These are phyloP conservation scores for Tetrahymena elliotti DNA, from an alignment of 73 alveolate species.

Conservation along the genomic window DNA sequence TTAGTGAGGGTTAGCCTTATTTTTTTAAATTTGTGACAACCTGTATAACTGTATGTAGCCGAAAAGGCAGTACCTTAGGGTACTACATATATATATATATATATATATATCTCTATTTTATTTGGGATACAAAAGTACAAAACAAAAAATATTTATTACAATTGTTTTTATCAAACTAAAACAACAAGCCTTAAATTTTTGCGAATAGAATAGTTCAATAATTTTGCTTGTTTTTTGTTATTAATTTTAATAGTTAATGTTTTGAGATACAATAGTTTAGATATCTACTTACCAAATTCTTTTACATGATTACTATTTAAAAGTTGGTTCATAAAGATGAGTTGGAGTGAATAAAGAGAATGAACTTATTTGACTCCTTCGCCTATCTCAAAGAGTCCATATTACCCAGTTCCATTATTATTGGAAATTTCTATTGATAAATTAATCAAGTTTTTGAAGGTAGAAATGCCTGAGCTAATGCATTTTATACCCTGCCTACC, in stretches of 20 bases:
- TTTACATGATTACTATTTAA: not conserved
- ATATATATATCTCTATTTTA: too few species aligned
- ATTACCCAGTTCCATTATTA: not conserved
- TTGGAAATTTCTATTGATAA: not conserved
- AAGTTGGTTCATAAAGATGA: not conserved
- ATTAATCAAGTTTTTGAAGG: too few species aligned
- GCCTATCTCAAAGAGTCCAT: not conserved
- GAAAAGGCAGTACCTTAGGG: too few species aligned
- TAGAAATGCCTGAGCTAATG: not conserved
- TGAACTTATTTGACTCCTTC: not conserved
- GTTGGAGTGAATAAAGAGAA: too few species aligned
- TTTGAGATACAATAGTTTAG: not conserved
- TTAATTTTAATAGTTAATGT: not conserved
- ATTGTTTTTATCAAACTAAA: not conserved
- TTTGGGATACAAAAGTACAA: too few species aligned
- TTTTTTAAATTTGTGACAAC: too few species aligned
- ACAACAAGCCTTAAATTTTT: not conserved
- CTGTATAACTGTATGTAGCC: too few species aligned
- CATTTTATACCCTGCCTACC: not conserved
- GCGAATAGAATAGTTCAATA: not conserved
- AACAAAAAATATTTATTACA: too few species aligned
- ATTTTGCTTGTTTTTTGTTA: too few species aligned
- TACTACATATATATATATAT: too few species aligned
- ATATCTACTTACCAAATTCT: not conserved
- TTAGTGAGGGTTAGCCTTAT: too few species aligned